phyloP scores from a whole-genome alignment of 495 filamentous ascomycete genomes.

The Alectoria sarmentosa region DNA sequence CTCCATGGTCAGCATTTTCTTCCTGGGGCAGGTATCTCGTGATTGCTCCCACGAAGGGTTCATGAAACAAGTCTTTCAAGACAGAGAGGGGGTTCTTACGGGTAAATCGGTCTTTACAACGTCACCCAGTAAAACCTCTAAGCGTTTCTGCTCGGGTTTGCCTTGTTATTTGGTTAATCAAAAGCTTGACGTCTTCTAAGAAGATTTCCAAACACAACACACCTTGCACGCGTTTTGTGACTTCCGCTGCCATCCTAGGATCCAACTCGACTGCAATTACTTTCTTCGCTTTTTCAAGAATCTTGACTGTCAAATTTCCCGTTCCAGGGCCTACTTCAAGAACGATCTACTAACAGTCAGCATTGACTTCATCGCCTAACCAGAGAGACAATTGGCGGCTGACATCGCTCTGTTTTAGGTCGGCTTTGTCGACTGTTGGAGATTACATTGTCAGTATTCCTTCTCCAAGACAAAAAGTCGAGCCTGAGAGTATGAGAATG shows the following conservation, averaged over 20 bases:
- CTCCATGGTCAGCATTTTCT: not conserved
- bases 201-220: not conserved
- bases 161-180: constrained; percentile 43
- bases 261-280: constrained; percentile 90
- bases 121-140: constrained; percentile 84
- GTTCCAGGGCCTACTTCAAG: constrained; percentile 74
- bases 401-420: constrained; percentile 81
- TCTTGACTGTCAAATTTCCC: constrained; percentile 82
- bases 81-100: not conserved
- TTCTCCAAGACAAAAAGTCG: not conserved
- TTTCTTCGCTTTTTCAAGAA: constrained; percentile 78
- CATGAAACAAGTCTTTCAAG: not conserved
- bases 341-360: constrained; percentile 41
- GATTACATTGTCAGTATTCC: not conserved
- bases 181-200: not conserved
- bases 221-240: constrained; percentile 72
- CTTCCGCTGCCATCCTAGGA: constrained; percentile 92
- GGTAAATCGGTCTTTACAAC: constrained; percentile 88
- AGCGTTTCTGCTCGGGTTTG: constrained; percentile 66
- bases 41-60: not conserved
- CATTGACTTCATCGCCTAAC: constrained; percentile 10
- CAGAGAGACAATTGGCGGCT: constrained; percentile 14
- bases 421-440: constrained; percentile 62
- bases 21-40: not conserved
- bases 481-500: no score